Base-by-base conservation (phyloP, 768 basidiomycete genomes). In the Phylloporus sp. region DNA sequence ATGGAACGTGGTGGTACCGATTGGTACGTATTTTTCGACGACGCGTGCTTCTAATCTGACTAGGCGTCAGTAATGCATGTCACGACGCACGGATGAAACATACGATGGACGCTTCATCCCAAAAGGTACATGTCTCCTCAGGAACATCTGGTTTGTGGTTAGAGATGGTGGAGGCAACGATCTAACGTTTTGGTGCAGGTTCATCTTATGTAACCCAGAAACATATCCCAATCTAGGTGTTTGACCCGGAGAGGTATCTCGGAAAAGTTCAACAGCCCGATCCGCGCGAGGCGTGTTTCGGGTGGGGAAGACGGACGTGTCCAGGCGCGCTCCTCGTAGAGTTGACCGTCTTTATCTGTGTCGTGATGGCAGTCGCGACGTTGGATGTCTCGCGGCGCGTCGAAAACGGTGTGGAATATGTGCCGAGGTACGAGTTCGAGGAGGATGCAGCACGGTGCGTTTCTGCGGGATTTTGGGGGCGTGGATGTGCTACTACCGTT, bases 91-190 rank as follows among this genome's bases (percentile, higher is more conserved):
- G 21, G 61, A 65, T 9, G n/a, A 44, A 2, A 24, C 44, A 35
- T 52, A 55, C 20, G 32, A 60, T 4, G 63, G 59, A 4, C 55
- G 54, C 23, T 9, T 52, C 0, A 64, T 65, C 3, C 52, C 57
- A 1, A 55, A 57, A 14, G 63, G 59, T 20, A 32, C 48, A 0
- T 8, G 31, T 11, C 24, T 51, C 2, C 3, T 53, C 6, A 18
- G 18, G 9, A 60, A 52, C 6, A 17, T 37, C 22, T 54, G 52
- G 58, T 56, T 7, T 1, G 52, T 48, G 34, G 3, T 21, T 2
- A 1, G 17, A 7, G 20, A 20, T 2, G 5, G 17, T 14, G 2
- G 3, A 7, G n/a, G 15, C 7, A 26, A 20, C 21, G 3, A 36
- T 32, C 36, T 32, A 17, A 47, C 1, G 5, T 8, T 20, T n/a